Conservation (phyloP, 1,139 yeast species). For the Taiozyma onychis region DNA sequence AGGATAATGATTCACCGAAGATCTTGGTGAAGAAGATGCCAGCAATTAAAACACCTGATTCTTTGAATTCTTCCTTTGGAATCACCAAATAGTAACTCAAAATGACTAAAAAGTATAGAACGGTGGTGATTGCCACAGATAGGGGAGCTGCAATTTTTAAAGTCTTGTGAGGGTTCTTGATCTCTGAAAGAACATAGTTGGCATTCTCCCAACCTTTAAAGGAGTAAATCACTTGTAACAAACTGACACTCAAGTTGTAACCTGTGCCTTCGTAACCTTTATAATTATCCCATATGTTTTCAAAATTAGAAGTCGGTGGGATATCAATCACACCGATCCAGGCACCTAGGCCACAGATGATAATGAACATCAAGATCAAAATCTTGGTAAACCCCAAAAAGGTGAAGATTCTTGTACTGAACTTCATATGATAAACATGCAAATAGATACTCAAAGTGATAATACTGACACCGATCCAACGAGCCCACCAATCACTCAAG, state of each 20-base stretch:
- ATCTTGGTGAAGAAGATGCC: constrained; percentile 45
- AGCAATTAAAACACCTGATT: constrained; percentile 46
- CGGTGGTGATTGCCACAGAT: constrained; percentile 39
- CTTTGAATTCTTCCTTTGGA: constrained; percentile 40
- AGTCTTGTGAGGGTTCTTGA: constrained; percentile 42
- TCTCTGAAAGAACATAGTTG: constrained; percentile 46
- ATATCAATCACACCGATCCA: constrained; percentile 7
- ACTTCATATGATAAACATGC: constrained; percentile 35
- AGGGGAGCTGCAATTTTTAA: constrained; percentile 44
- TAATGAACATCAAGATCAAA: constrained; percentile 35
- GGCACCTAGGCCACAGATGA: constrained; percentile 29
- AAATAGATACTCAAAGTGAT: constrained; percentile 37
- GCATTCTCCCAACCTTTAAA: constrained; percentile 61
- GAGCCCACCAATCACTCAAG: constrained; percentile 28
- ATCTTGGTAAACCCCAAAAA: constrained; percentile 40
- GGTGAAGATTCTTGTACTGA: constrained; percentile 39
- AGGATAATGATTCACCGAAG: constrained; percentile 38
- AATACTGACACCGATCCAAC: constrained; percentile 40
- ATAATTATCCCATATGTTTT: constrained; percentile 28
- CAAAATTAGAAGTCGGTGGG: constrained; percentile 23
- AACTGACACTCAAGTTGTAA: constrained; percentile 40
- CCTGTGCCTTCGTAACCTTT: constrained; percentile 21
- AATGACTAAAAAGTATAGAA: constrained; percentile 40
- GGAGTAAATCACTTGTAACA: constrained; percentile 52
- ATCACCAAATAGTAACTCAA: constrained; percentile 42